Evolutionary conservation across 2,329 filamentous ascomycete species (phyloP).

Genomic region (Neurospora sp.): DNA sequence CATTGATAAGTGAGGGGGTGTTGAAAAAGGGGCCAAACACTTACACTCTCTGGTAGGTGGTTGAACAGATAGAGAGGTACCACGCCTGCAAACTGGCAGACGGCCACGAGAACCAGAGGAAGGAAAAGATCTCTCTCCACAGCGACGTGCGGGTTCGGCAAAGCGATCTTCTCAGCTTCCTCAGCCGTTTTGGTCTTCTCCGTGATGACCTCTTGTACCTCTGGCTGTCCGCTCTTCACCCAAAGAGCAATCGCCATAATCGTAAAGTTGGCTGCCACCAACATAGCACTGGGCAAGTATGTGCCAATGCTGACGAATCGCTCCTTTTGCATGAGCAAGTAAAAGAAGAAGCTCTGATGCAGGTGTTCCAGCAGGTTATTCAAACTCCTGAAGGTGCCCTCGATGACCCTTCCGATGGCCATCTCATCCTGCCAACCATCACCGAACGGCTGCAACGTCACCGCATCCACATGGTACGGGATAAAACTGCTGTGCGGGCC

Average conservation of each 20-base stretch:
- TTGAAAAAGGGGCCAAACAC: constrained; percentile 20
- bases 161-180: constrained; percentile 17
- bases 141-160: constrained; percentile 20
- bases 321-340: constrained; percentile 81
- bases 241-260: constrained; percentile 93
- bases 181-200: constrained; percentile 8
- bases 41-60: constrained; percentile 54
- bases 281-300: constrained; percentile 95
- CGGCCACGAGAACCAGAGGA: constrained; percentile 62
- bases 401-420: constrained; percentile 79
- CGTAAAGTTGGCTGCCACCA: constrained; percentile 87
- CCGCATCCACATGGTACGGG: constrained; percentile 92
- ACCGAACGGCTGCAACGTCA: constrained; percentile 83
- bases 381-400: constrained; percentile 83
- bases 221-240: constrained; percentile 66
- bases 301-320: constrained; percentile 97
- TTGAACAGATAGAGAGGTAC: constrained; percentile 85
- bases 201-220: not conserved
- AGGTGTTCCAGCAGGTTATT: constrained; percentile 96
- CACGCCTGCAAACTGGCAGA: constrained; percentile 65
- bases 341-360: constrained; percentile 99
- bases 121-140: constrained; percentile 59
- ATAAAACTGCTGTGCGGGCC: constrained; percentile 95
- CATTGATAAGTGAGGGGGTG: not conserved
- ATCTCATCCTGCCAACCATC: constrained; percentile 97